Evolutionary conservation across 352 stramenopile species (phyloP).

Genomic region (Pythium brachiatum): DNA sequence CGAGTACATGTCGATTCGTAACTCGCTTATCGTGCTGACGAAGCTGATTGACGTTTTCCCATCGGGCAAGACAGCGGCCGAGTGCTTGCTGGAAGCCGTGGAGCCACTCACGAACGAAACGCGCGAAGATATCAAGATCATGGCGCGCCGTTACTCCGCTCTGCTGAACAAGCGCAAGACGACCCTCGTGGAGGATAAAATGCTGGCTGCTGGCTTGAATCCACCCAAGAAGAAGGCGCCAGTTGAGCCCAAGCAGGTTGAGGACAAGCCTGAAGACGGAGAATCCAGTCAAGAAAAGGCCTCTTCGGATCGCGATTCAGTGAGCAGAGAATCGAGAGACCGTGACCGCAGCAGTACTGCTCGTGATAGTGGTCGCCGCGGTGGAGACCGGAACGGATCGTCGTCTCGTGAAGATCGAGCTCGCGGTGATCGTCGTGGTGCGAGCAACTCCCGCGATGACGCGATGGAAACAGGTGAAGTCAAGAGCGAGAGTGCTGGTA

Average conservation of each 20-base stretch:
- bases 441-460: constrained; percentile 20
- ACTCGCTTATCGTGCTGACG: constrained; percentile 84
- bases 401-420: constrained; percentile 7
- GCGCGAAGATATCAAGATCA: constrained; percentile 88
- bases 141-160: constrained; percentile 85
- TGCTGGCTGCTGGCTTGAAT: constrained; percentile 34
- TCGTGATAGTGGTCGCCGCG: constrained; percentile 10
- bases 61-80: constrained; percentile 48
- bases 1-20: constrained; percentile 85
- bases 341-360: constrained; percentile 7
- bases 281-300: constrained; percentile 13
- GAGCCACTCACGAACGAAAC: constrained; percentile 76
- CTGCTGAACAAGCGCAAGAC: constrained; percentile 75
- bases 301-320: not conserved
- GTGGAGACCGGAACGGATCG: constrained; percentile 14
- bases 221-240: constrained; percentile 21
- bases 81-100: constrained; percentile 62
- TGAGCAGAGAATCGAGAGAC: constrained; percentile 4
- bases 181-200: constrained; percentile 63
- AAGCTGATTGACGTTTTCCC: constrained; percentile 88
- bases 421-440: constrained; percentile 13
- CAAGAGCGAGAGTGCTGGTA: constrained; percentile 12
- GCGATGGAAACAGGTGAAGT: constrained; percentile 24
- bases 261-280: constrained; percentile 23
- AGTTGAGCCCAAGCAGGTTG: constrained; percentile 25